These are phyloP conservation scores for Raphanus raphanistrum DNA, from an alignment of 345 rosid genomes.

Conservation along the genomic window DNA sequence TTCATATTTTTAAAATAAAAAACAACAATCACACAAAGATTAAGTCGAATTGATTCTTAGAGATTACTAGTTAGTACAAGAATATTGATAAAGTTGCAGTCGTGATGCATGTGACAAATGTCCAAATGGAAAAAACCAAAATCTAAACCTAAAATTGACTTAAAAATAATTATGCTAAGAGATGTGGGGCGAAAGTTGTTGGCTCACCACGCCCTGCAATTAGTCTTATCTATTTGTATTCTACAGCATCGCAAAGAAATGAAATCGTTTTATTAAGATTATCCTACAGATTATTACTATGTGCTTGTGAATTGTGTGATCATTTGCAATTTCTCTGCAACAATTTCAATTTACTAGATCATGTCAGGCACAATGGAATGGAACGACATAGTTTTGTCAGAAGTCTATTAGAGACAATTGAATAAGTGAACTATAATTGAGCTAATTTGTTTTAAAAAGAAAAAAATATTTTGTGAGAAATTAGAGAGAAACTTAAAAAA, in stretches of 20 bases:
- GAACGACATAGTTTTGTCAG: neutral
- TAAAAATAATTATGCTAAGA: neutral
- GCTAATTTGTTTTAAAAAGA: neutral
- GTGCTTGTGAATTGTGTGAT: neutral
- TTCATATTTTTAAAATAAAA: too few species aligned
- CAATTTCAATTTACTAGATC: neutral
- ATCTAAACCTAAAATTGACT: slow-evolving; percentile 11
- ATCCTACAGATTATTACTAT: neutral
- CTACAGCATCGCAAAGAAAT: neutral
- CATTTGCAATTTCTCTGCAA: neutral
- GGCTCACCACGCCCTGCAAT: slow-evolving; percentile 23
- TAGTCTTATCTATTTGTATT: neutral
- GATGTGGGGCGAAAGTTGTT: slow-evolving; percentile 23
- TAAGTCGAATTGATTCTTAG: neutral
- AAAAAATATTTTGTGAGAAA: neutral
- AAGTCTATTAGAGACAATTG: neutral
- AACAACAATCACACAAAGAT: neutral
- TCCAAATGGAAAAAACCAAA: slow-evolving; percentile 26
- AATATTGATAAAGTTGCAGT: neutral
- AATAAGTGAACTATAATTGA: neutral
- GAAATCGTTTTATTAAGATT: neutral
- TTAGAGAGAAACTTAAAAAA: neutral
- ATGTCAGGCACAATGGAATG: neutral
- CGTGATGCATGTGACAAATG: slow-evolving; percentile 22
- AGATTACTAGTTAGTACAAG: slow-evolving; percentile 1